Evolutionary conservation across 2,329 filamentous ascomycete species (phyloP).

Genomic region (Diaporthe sp.): DNA sequence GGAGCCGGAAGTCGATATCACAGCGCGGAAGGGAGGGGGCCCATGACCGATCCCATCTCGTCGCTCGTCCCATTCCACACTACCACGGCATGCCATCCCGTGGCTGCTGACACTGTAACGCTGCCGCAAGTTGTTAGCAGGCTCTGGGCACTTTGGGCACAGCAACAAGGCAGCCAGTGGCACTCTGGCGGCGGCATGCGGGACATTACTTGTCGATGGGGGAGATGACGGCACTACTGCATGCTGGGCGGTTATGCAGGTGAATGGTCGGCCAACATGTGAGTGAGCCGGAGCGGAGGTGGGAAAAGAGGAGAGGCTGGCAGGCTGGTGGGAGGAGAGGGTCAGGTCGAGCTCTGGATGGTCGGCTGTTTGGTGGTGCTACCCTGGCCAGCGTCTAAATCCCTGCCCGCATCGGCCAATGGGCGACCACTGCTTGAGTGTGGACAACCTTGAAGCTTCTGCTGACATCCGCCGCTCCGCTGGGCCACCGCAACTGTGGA

Average conservation of each 20-base stretch:
- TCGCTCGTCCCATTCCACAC: not conserved
- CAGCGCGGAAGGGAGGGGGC: slow-evolving; percentile 29
- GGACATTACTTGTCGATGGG: slow-evolving; percentile 20
- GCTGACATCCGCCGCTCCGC: slow-evolving; percentile 45
- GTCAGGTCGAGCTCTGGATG: slow-evolving; percentile 23
- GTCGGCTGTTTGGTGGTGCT: slow-evolving; percentile 22
- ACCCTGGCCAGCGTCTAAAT: slow-evolving; percentile 50
- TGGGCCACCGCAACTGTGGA: slow-evolving; percentile 22
- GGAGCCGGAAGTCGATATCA: slow-evolving; percentile 41
- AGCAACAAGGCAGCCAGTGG: slow-evolving; percentile 40
- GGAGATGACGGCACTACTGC: slow-evolving; percentile 45
- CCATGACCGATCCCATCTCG: slow-evolving; percentile 15
- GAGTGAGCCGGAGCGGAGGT: slow-evolving; percentile 19
- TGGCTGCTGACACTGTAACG: slow-evolving; percentile 27
- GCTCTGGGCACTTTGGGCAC: not conserved
- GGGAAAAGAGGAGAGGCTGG: slow-evolving; percentile 24
- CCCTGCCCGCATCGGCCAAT: slow-evolving; percentile 46
- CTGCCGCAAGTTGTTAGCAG: slow-evolving; percentile 12
- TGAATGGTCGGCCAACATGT: slow-evolving; percentile 39
- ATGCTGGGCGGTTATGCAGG: slow-evolving; percentile 53
- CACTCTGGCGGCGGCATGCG: slow-evolving; percentile 36
- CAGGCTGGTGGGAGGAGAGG: slow-evolving; percentile 17
- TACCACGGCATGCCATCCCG: not conserved
- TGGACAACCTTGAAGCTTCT: slow-evolving; percentile 23
- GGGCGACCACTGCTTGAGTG: slow-evolving; percentile 29